Conservation (phyloP, 2,329 filamentous ascomycete species). For the Xylaria sp. region DNA sequence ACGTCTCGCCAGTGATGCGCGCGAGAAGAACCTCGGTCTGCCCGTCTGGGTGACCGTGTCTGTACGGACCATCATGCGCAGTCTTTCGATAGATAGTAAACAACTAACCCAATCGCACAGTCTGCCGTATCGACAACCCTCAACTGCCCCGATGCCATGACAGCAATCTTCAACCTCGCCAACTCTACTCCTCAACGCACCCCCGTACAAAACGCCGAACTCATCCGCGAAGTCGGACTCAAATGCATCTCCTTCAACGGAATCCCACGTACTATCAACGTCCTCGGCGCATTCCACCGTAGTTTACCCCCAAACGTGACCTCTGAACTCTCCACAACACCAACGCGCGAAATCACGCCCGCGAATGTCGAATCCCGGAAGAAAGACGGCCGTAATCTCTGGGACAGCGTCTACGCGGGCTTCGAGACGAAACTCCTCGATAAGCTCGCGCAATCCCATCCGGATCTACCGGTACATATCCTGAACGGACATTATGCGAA, state of each 20-base stretch:
- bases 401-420: constrained; percentile 72
- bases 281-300: constrained; percentile 64
- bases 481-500: constrained; percentile 68
- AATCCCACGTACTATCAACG: constrained; percentile 80
- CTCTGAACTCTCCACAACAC: constrained; percentile 47
- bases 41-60: constrained; percentile 34
- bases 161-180: constrained; percentile 54
- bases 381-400: constrained; percentile 58
- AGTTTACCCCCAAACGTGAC: constrained; percentile 54
- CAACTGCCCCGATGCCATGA: constrained; percentile 74
- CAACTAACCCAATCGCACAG: constrained; percentile 34
- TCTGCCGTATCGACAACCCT: constrained; percentile 79
- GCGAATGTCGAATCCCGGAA: constrained; percentile 51
- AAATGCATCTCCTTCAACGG: constrained; percentile 79
- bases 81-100: not conserved
- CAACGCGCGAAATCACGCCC: constrained; percentile 49
- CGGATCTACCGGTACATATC: constrained; percentile 77
- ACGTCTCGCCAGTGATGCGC: constrained; percentile 58
- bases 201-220: constrained; percentile 54
- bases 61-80: constrained; percentile 19
- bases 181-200: constrained; percentile 25
- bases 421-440: constrained; percentile 65
- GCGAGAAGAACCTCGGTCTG: constrained; percentile 41
- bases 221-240: constrained; percentile 69
- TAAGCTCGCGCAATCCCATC: constrained; percentile 70